Evolutionary conservation across 371 early-diverging fungal genomes (phyloP).

Genomic region (Syncephalastrum monosporum): DNA sequence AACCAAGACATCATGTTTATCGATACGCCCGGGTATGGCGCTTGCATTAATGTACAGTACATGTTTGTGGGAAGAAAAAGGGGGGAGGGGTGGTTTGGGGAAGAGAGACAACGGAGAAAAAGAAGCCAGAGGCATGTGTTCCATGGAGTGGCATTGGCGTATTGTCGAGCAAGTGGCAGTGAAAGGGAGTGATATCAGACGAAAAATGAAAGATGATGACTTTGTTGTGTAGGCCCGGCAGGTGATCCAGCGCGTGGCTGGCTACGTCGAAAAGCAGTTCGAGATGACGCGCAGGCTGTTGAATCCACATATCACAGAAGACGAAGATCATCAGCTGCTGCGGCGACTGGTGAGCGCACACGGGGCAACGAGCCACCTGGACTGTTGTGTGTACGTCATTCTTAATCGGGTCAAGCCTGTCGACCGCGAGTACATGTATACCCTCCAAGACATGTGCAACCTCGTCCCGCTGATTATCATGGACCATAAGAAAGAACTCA

Average conservation of each 20-base stretch:
- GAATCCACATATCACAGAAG: constrained; percentile 9
- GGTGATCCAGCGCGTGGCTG: constrained; percentile 28
- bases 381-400: constrained; percentile 68
- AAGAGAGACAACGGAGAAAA: too few species aligned
- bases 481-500: constrained; percentile 7
- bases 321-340: not conserved
- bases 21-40: constrained; percentile 64
- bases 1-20: constrained; percentile 46
- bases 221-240: constrained; percentile 24
- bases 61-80: not conserved
- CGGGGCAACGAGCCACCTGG: constrained; percentile 64
- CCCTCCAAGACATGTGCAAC: constrained; percentile 56
- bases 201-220: too few species aligned
- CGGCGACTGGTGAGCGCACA: constrained; percentile 22
- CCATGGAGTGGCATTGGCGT: too few species aligned
- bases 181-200: too few species aligned
- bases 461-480: constrained; percentile 67
- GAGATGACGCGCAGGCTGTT: constrained; percentile 29
- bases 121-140: too few species aligned
- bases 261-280: constrained; percentile 41
- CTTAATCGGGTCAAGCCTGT: constrained; percentile 66
- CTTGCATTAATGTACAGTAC: constrained; percentile 42
- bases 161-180: too few species aligned
- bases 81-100: too few species aligned
- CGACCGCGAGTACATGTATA: constrained; percentile 74